phyloP scores from a whole-genome alignment of 768 basidiomycete genomes.

The Rhizopogon vesiculosus region DNA sequence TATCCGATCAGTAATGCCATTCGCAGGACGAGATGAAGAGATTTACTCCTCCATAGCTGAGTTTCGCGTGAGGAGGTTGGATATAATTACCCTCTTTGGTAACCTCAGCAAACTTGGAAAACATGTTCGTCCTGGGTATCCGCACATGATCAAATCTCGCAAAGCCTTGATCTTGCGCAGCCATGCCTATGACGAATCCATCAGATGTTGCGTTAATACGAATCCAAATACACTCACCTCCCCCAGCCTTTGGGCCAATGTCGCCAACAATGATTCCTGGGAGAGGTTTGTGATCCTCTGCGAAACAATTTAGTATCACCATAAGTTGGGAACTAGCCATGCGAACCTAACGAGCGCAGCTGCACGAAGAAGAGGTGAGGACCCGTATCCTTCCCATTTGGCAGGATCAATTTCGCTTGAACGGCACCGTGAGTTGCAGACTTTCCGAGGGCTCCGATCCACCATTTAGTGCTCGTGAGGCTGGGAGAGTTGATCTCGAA shows the following conservation, averaged over 20 bases:
- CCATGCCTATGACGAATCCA: constrained; percentile 35
- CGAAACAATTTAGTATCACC: background rate
- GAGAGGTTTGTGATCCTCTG: constrained; percentile 56
- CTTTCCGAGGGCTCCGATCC: constrained; percentile 71
- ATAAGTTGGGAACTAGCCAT: background rate
- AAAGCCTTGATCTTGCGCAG: constrained; percentile 62
- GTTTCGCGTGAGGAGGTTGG: constrained; percentile 65
- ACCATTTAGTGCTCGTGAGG: constrained; percentile 76
- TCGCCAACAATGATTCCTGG: constrained; percentile 66
- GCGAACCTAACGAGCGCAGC: constrained; percentile 54
- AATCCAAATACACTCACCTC: constrained; percentile 22
- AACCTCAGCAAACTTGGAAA: constrained; percentile 69
- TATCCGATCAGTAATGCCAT: background rate
- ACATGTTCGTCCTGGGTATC: constrained; percentile 68
- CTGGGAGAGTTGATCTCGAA: constrained; percentile 78
- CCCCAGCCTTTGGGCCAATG: constrained; percentile 40
- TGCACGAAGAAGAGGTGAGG: constrained; percentile 77
- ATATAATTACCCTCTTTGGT: constrained; percentile 61
- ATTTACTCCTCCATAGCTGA: constrained; percentile 72
- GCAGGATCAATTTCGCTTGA: constrained; percentile 69
- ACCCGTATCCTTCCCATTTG: constrained; percentile 54
- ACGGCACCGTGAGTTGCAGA: constrained; percentile 73
- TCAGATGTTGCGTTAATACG: background rate
- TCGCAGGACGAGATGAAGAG: background rate
- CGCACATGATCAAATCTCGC: constrained; percentile 61